Conservation (phyloP, 176 grass and related monocot genomes). For the Eremochloa ophiuroides region DNA sequence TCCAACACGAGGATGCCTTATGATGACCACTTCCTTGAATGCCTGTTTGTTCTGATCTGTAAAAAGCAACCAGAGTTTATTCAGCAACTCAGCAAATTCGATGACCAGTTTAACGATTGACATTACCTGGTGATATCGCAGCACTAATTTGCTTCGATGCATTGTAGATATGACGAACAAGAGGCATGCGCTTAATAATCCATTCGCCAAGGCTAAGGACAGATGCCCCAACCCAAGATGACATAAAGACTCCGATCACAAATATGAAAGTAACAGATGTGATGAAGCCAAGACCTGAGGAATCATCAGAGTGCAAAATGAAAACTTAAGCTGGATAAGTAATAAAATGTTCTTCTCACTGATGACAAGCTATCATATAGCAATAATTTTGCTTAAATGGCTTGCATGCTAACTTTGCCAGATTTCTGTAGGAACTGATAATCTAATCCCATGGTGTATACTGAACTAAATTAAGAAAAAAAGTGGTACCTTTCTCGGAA, state of each 20-base stretch:
- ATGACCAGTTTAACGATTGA: neutral
- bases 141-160: constrained; percentile 99
- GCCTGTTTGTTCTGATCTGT: constrained; percentile 98
- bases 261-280: constrained; percentile 96
- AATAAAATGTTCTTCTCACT: neutral
- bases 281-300: constrained; percentile 82
- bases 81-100: neutral
- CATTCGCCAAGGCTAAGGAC: constrained; percentile 93
- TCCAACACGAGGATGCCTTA: constrained; percentile 89
- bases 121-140: constrained; percentile 90
- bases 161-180: constrained; percentile 99
- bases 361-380: constrained; percentile 3
- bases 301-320: constrained; percentile 18
- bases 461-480: neutral
- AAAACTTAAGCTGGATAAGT: neutral
- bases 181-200: constrained; percentile 98
- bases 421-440: neutral
- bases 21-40: constrained; percentile 98
- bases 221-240: constrained; percentile 95
- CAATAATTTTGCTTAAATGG: neutral
- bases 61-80: constrained; percentile 13
- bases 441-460: neutral
- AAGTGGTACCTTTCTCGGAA: neutral
- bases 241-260: constrained; percentile 93
- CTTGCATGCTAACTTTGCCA: neutral